A percentile compares a stretch with the other conserved stretches of the same genome.
These are phyloP conservation scores for Gossypium australe DNA, from an alignment of 345 rosid species.

Conservation along the genomic window DNA sequence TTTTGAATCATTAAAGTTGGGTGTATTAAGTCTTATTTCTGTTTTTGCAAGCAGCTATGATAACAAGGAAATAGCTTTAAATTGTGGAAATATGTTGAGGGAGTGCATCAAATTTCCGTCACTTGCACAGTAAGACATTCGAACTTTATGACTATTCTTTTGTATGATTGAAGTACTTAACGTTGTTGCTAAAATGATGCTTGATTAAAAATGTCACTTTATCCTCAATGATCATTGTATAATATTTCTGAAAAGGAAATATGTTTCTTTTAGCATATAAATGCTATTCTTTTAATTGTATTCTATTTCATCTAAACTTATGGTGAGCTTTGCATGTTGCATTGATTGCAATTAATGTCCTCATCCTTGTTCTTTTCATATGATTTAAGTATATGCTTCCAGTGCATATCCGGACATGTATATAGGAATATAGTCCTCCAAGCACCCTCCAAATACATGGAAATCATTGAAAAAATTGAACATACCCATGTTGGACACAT, in stretches of 20 bases:
- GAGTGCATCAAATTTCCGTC: constrained; percentile 89
- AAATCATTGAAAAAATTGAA: not conserved
- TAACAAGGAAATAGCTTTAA: constrained; percentile 88
- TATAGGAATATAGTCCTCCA: not conserved
- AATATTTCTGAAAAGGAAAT: not conserved
- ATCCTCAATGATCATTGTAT: not conserved
- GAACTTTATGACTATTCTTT: constrained; percentile 20
- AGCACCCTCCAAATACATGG: not conserved
- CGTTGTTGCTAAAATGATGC: constrained; percentile 5
- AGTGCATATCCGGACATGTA: not conserved
- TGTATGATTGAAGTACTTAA: not conserved
- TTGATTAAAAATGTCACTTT: not conserved
- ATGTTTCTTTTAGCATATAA: not conserved
- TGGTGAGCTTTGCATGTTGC: not conserved
- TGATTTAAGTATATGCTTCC: not conserved
- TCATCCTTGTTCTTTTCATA: not conserved
- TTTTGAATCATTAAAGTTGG: constrained; percentile 7
- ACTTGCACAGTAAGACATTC: constrained; percentile 79
- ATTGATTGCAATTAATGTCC: not conserved
- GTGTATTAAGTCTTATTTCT: not conserved
- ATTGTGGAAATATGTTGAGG: constrained; percentile 88
- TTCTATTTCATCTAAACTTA: not conserved
- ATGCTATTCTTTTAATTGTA: not conserved
- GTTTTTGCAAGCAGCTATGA: constrained; percentile 66
- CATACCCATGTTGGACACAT: not conserved